A percentile compares a stretch with the other conserved stretches of the same genome.
Evolutionary conservation across 208 protist genomes (phyloP).

Genomic region (Leishmania lainsoni): DNA sequence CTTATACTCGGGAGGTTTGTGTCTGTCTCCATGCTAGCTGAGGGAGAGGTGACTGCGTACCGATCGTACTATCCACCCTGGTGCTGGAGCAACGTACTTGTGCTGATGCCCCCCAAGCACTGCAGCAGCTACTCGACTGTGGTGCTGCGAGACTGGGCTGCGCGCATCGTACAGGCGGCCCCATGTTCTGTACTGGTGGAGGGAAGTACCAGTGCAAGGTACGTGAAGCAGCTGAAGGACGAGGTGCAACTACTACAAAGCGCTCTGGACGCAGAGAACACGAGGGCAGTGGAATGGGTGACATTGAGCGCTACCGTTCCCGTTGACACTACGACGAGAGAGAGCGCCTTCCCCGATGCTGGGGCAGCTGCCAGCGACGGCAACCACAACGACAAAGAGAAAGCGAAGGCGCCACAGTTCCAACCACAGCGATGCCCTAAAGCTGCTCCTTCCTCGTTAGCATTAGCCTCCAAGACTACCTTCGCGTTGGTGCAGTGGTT

Average conservation of each 20-base stretch:
- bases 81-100: conserved; percentile 42
- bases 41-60: conserved; percentile 5
- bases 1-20: conserved; percentile 46
- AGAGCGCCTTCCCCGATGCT: neutral
- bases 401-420: neutral
- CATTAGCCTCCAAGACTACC: too few species aligned
- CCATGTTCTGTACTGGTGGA: conserved; percentile 65
- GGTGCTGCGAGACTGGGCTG: conserved; percentile 23
- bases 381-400: neutral
- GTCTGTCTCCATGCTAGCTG: conserved; percentile 11
- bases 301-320: neutral
- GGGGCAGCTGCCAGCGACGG: neutral
- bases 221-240: conserved; percentile 31
- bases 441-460: neutral
- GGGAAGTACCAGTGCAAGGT: neutral
- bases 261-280: neutral
- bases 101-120: conserved; percentile 49
- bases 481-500: neutral
- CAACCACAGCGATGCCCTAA: neutral
- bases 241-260: conserved; percentile 18
- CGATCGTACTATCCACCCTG: conserved; percentile 59
- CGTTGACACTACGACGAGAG: neutral
- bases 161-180: conserved; percentile 45
- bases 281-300: conserved; percentile 16
- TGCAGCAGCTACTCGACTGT: conserved; percentile 13